phyloP scores from a whole-genome alignment of 2,329 filamentous ascomycete species.

The Colletotrichum zoysiae region DNA sequence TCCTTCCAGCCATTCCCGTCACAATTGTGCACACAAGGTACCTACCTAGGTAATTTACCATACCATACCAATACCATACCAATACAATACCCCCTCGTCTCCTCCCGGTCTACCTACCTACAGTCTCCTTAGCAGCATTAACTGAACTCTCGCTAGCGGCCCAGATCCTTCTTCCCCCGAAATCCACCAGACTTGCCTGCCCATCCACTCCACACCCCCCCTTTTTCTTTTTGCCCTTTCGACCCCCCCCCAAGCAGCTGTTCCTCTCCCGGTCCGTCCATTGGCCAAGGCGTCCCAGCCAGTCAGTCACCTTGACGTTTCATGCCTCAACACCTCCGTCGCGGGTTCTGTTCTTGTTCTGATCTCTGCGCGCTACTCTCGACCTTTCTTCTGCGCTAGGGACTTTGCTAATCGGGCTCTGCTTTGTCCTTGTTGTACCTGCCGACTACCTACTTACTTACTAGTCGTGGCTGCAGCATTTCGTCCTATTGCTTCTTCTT shows the following conservation, averaged over 20 bases:
- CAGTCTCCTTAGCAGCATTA: neutral
- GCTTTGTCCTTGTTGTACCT: slow-evolving; percentile 15
- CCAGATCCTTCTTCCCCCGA: slow-evolving; percentile 26
- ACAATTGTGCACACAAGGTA: neutral
- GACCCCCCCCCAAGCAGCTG: slow-evolving; percentile 23
- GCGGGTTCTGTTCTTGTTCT: slow-evolving; percentile 45
- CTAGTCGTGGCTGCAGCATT: slow-evolving; percentile 20
- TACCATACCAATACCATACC: no score
- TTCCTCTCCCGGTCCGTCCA: slow-evolving; percentile 26
- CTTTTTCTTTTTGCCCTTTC: slow-evolving; percentile 14
- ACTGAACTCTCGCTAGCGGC: slow-evolving; percentile 24
- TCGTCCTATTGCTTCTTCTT: slow-evolving; percentile 27
- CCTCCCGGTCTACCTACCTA: neutral
- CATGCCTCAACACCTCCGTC: slow-evolving; percentile 48
- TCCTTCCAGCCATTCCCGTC: neutral
- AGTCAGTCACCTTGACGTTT: slow-evolving; percentile 47
- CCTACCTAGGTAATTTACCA: no score
- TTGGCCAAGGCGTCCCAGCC: slow-evolving; percentile 45
- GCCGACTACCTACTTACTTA: no score
- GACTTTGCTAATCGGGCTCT: slow-evolving; percentile 4
- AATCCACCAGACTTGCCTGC: slow-evolving; percentile 23
- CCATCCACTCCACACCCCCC: slow-evolving; percentile 31
- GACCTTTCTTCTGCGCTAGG: slow-evolving; percentile 8
- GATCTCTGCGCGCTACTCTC: neutral
- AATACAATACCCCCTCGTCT: no score